Base-by-base conservation (phyloP, 164 flowering plant genomes). In the Tinospora cordifolia region DNA sequence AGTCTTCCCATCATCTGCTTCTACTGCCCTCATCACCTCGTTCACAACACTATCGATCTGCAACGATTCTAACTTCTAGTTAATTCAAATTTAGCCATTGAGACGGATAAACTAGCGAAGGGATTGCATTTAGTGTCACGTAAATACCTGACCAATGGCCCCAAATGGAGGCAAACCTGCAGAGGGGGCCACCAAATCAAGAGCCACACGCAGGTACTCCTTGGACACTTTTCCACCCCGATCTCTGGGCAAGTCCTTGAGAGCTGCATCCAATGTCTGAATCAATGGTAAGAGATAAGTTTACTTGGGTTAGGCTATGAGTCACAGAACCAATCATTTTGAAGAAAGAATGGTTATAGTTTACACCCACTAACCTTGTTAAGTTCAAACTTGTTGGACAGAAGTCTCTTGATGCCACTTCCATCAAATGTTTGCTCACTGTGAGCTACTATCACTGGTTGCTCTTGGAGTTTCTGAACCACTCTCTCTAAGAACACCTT, bases 391-490 rank as follows among this genome's bases (percentile, higher is more conserved):
- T 88, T 89, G 83, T 88, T 92, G 69, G 97, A 81, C 58, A 94
- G 70, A 1, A 94, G 75, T 71, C 88, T 86, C 83, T 75, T 87
- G 60, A 94, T 81, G 66, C 89, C 84, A 74, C 87, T 89, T 62
- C 99, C 99, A 72, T 94, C 92, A 71, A 90, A 92, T 51, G 86
- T 87, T 68, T 86, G 88, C 69, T 87, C 96, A 44, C 85, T 90
- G 68, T 94, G 97, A 6, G 97, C 99, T 36, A 94, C 97, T 57
- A 94, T 94, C 41, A 87, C 99, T 0, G 97, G 99, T 47, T 85
- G 84, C 67, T 89, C 97, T 67, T 83, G 86, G 19, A 94, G 89
- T 66, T 36, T 78, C 40, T 75, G 84, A 47, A 84, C 89, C 58
- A 88, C 75, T 49, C 49, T 71, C 70, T 78, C 87, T 0, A 80